Conservation (phyloP, 331 rosid genomes). For the Dryas integrifolia region DNA sequence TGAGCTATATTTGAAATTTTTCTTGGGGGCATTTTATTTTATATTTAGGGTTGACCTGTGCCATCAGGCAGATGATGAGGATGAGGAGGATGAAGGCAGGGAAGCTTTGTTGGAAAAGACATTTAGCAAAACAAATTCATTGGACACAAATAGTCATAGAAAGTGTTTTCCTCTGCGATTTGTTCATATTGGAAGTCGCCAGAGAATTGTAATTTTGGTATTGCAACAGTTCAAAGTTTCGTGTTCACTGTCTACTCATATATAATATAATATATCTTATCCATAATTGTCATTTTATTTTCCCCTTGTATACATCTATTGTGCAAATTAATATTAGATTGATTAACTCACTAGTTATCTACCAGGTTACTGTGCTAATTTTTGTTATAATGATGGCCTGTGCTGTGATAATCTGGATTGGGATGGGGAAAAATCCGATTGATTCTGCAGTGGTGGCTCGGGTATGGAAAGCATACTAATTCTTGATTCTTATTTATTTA, state of each 20-base stretch:
- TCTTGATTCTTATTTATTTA: constrained; percentile 11
- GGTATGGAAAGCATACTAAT: constrained; percentile 45
- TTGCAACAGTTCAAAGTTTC: constrained; percentile 16
- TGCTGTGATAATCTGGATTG: constrained; percentile 84
- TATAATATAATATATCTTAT: constrained; percentile 5
- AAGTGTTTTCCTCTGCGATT: constrained; percentile 71
- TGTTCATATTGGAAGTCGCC: constrained; percentile 65
- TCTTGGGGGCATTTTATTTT: constrained; percentile 22
- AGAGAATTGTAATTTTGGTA: constrained; percentile 79
- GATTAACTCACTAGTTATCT: constrained; percentile 30
- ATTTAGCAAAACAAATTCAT: constrained; percentile 38
- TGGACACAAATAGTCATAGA: constrained; percentile 46
- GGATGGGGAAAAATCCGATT: constrained; percentile 58
- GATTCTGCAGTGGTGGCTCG: constrained; percentile 68
- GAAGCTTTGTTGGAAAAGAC: constrained; percentile 64
- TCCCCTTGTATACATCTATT: constrained; percentile 6
- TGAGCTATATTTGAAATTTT: constrained; percentile 30
- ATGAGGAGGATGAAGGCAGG: constrained; percentile 71
- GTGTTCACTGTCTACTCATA: constrained; percentile 12
- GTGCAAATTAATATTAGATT: constrained; percentile 13
- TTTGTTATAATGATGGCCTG: constrained; percentile 52
- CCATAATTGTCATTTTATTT: background rate
- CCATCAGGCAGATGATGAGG: constrained; percentile 84
- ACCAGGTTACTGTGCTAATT: constrained; percentile 62
- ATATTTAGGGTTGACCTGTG: constrained; percentile 88